Evolutionary conservation across 805 yeast genomes (phyloP).

Genomic region (Spathaspora sp.): DNA sequence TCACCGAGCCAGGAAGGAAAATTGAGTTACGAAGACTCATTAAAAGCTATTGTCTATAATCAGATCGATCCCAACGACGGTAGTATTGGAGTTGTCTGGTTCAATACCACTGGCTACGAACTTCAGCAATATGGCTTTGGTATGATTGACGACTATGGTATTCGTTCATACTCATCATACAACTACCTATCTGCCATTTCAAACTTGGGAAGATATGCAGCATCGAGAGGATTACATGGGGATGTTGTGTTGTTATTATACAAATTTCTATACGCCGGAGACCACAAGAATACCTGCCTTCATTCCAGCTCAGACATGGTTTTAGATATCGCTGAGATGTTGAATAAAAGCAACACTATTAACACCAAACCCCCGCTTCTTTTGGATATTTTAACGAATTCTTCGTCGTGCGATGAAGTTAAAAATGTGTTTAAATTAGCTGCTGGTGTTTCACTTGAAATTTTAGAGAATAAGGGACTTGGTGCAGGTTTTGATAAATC

Average conservation of each 20-base stretch:
- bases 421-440: no score
- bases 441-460: no score
- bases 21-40: not conserved
- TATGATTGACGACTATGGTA: not conserved
- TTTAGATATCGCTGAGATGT: slow-evolving; percentile 2
- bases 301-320: slow-evolving; percentile 3
- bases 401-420: not conserved
- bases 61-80: not conserved
- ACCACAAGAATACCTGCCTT: slow-evolving; percentile 1
- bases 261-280: slow-evolving; percentile 4
- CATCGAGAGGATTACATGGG: slow-evolving; percentile 1
- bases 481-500: no score
- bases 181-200: not conserved
- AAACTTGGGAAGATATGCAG: not conserved
- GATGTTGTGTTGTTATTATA: slow-evolving; percentile 3
- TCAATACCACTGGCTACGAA: not conserved
- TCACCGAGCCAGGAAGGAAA: no score
- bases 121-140: not conserved
- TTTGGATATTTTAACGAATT: not conserved
- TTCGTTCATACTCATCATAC: not conserved
- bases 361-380: not conserved
- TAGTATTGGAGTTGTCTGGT: not conserved
- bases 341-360: not conserved
- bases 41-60: not conserved
- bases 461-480: no score